phyloP scores from a whole-genome alignment of 441 rosid genomes.

The Pelargonium citronellum region DNA sequence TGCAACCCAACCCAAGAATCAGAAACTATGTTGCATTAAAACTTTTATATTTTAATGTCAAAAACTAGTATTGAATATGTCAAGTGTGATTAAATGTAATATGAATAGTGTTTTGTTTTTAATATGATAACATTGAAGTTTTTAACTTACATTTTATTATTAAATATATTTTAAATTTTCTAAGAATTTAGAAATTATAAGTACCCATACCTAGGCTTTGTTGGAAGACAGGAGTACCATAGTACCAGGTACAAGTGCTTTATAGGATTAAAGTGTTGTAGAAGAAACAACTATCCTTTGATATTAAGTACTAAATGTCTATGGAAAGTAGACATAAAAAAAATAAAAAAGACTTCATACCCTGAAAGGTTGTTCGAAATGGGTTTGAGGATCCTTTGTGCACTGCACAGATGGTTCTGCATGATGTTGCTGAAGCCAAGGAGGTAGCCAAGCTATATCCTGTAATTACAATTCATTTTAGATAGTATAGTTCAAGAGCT shows the following conservation, averaged over 20 bases:
- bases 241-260: not conserved
- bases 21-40: no score
- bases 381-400: slow-evolving; percentile 15
- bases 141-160: no score
- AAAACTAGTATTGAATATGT: no score
- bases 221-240: no score
- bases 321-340: not conserved
- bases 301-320: not conserved
- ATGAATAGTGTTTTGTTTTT: no score
- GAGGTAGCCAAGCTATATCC: slow-evolving; percentile 53
- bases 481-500: not conserved
- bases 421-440: slow-evolving; percentile 43
- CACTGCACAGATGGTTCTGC: slow-evolving; percentile 17
- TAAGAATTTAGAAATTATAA: no score
- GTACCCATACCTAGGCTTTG: no score
- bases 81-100: no score
- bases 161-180: no score
- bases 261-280: not conserved
- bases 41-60: no score
- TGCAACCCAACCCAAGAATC: no score
- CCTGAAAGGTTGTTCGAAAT: slow-evolving; percentile 21
- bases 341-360: slow-evolving; percentile 1
- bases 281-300: not conserved
- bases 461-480: slow-evolving; percentile 14
- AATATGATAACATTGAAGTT: no score